Evolutionary conservation across 768 basidiomycete genomes (phyloP), one percentile per base, ranked within the genome.

Genomic region (Psilocybe sp.): DNA sequence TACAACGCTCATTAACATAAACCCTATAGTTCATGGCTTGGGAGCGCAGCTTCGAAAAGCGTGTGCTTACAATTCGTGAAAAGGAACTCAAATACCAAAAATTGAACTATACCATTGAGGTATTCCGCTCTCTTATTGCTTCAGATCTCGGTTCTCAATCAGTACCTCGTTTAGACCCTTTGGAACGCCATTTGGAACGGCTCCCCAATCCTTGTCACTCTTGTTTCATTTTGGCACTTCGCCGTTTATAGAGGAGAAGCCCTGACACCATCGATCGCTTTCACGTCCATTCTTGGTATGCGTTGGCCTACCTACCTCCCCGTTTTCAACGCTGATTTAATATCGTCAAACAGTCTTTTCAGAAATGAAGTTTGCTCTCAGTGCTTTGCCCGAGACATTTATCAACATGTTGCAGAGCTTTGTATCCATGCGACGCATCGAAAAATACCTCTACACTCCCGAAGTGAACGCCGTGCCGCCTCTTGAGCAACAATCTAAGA

Each of bases 41-140:
- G 93, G 93, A 97, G 65, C 83, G 93, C 19, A 91, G 82, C 62
- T 95, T 95, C 58, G 93, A 96, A 67, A 73, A 75, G 18, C 77
- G 76, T 9, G 84, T 94, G 0, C 64, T 87, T 46, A 81, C 78
- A 45, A 74, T 96, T 51, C 80, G 93, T 19, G 82, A 83, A 38
- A 85, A 82, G 56, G 93, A 97, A 65, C 73, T 97, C 18, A 84
- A 83, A 58, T 92, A 82, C 65, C 92, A 94, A 61, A 84, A 81
- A 57, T 66, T 91, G 42, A 97, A 92, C 67, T 98, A 94, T 66
- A 80, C 78, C 38, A 89, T 96, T 46, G 94, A 96, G 71, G 83
- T 85, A 41, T 36, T 63, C 38, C 19, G 43, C 2, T 13, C 16
- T 47, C 15, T 35, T 44, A 16, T 15, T 45, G 34, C 16, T 46